Percentiles rank a stretch among this genome's conserved stretches.
These are phyloP conservation scores for Lotmaria passim DNA, from an alignment of 208 protist species.

Conservation along the genomic window DNA sequence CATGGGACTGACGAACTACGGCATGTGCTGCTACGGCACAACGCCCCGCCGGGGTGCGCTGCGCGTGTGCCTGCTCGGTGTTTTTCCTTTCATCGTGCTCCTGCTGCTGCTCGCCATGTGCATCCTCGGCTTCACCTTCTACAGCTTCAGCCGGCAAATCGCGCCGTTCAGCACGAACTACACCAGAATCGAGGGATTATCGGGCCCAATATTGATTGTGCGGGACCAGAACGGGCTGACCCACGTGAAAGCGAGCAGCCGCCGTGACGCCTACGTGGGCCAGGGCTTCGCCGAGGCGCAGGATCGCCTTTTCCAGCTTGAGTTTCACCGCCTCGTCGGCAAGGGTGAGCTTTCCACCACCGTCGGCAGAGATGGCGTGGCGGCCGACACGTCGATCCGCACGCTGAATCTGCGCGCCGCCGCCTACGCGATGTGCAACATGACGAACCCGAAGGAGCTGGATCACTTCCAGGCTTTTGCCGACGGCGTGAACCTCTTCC, in stretches of 20 bases:
- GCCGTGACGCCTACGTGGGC: slow-evolving; percentile 65
- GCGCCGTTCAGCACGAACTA: slow-evolving; percentile 56
- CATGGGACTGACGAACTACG: slow-evolving; percentile 47
- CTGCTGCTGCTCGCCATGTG: slow-evolving; percentile 45
- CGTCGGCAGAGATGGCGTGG: slow-evolving; percentile 41
- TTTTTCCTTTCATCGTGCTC: slow-evolving; percentile 55
- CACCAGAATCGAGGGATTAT: slow-evolving; percentile 44
- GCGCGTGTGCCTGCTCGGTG: slow-evolving; percentile 45
- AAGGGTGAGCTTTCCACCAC: slow-evolving; percentile 39
- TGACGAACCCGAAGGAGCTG: slow-evolving; percentile 24
- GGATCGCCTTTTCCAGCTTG: slow-evolving; percentile 71
- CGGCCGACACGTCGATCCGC: slow-evolving; percentile 44
- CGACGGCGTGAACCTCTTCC: slow-evolving; percentile 62
- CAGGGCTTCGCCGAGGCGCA: slow-evolving; percentile 69
- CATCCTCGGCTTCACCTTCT: slow-evolving; percentile 56
- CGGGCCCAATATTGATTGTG: slow-evolving; percentile 45
- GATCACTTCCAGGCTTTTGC: slow-evolving; percentile 48
- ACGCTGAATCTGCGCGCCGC: slow-evolving; percentile 52
- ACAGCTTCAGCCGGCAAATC: slow-evolving; percentile 50
- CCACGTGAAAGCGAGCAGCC: slow-evolving; percentile 55
- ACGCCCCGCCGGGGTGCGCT: slow-evolving; percentile 22
- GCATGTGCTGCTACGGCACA: slow-evolving; percentile 56
- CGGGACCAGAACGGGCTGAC: slow-evolving; percentile 56
- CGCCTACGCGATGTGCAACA: slow-evolving; percentile 44
- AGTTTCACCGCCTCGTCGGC: slow-evolving; percentile 55